Percentiles rank a stretch among this genome's conserved stretches.
phyloP scores from a whole-genome alignment of 2,329 filamentous ascomycete genomes.

The Xylaria multiplex region DNA sequence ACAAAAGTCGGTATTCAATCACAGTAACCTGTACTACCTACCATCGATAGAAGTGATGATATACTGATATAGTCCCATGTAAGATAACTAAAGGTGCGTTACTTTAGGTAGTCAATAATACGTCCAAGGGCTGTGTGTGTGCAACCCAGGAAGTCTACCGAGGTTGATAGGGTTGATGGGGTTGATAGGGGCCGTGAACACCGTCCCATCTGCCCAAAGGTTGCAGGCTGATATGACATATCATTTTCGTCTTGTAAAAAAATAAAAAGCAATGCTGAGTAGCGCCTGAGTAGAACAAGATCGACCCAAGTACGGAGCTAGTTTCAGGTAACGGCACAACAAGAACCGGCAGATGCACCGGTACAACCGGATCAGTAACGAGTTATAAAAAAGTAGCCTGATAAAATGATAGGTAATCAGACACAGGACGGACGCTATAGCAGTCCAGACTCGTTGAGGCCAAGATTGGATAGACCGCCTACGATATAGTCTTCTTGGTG shows the following conservation, averaged over 20 bases:
- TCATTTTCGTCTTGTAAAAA: slow-evolving; percentile 25
- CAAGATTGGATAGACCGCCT: too few species aligned
- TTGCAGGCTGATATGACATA: slow-evolving; percentile 29
- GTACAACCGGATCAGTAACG: slow-evolving; percentile 2
- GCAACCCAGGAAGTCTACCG: slow-evolving; percentile 13
- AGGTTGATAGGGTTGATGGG: too few species aligned
- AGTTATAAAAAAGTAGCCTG: neutral
- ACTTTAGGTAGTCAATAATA: slow-evolving; percentile 6
- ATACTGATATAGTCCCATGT: too few species aligned
- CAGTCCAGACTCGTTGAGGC: too few species aligned
- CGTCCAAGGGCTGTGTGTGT: neutral
- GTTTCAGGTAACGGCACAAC: slow-evolving; percentile 25
- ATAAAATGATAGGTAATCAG: too few species aligned
- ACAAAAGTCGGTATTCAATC: slow-evolving; percentile 12
- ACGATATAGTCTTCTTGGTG: too few species aligned
- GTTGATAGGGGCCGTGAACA: slow-evolving; percentile 8
- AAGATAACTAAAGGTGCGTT: slow-evolving; percentile 2
- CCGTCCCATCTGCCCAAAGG: neutral
- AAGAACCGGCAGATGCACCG: slow-evolving; percentile 20
- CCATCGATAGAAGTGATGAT: too few species aligned
- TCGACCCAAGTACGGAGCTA: slow-evolving; percentile 15
- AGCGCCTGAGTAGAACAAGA: slow-evolving; percentile 18
- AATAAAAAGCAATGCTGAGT: slow-evolving; percentile 20
- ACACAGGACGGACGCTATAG: too few species aligned
- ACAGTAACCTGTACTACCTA: neutral